phyloP scores from a whole-genome alignment of 2,329 filamentous ascomycete species.

The Pezicula radicicola region DNA sequence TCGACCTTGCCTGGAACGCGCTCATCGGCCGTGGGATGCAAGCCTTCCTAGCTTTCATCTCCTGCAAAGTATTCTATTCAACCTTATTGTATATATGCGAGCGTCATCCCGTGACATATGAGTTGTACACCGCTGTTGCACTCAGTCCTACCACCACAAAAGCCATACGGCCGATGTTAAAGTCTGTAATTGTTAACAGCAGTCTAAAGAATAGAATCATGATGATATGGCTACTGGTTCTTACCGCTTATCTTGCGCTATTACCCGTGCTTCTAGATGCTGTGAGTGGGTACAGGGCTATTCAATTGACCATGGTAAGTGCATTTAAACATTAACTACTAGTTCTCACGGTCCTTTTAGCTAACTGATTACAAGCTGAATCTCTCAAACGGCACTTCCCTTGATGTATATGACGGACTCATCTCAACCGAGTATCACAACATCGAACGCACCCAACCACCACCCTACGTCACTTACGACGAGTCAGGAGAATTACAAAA shows the following conservation, averaged over 20 bases:
- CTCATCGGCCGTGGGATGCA: neutral
- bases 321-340: neutral
- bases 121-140: neutral
- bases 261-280: neutral
- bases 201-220: neutral
- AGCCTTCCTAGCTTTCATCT: neutral
- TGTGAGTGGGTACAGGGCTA: neutral
- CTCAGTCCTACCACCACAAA: neutral
- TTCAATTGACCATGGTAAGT: neutral
- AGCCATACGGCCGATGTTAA: neutral
- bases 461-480: neutral
- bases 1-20: neutral
- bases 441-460: neutral
- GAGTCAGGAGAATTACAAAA: neutral
- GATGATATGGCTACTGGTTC: neutral
- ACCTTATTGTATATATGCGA: neutral
- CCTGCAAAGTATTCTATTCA: neutral
- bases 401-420: neutral
- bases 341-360: neutral
- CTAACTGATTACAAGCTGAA: neutral
- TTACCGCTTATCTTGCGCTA: neutral
- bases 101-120: neutral
- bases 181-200: neutral
- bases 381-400: neutral
- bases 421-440: neutral